phyloP scores from a whole-genome alignment of 2,329 filamentous ascomycete species.

The Intubia oerlemansii region DNA sequence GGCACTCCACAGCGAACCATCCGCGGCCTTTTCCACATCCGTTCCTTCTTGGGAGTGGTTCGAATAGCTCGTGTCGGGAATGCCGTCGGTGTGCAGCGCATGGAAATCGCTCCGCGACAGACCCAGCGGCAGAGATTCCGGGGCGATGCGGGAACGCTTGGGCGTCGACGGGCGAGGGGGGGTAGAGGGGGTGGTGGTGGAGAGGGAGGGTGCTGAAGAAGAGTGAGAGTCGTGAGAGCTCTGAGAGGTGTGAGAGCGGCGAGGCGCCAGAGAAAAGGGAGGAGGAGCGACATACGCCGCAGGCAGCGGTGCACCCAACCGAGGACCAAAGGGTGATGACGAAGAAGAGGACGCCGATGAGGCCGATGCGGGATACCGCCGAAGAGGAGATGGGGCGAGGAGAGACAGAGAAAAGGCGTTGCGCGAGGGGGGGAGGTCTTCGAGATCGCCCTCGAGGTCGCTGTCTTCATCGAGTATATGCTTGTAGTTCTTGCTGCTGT shows the following conservation, averaged over 20 bases:
- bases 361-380: background rate
- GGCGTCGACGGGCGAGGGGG: constrained; percentile 33
- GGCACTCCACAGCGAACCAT: constrained; percentile 32
- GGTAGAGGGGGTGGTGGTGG: too few relatives aligned
- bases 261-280: too few relatives aligned
- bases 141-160: constrained; percentile 37
- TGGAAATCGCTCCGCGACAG: constrained; percentile 38
- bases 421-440: too few relatives aligned
- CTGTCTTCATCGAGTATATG: constrained; percentile 7
- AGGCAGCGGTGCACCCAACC: too few relatives aligned
- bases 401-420: constrained; percentile 1
- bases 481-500: too few relatives aligned
- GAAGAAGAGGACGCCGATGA: background rate
- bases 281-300: too few relatives aligned
- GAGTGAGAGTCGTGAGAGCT: too few relatives aligned
- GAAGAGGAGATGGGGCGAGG: background rate
- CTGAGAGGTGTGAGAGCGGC: too few relatives aligned
- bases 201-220: too few relatives aligned
- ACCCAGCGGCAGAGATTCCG: constrained; percentile 36
- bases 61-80: too few relatives aligned
- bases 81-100: constrained; percentile 17
- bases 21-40: constrained; percentile 21
- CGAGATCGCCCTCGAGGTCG: constrained; percentile 10
- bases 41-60: too few relatives aligned
- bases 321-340: constrained; percentile 10